Evolutionary conservation across 2,329 filamentous ascomycete genomes (phyloP).

Genomic region (Pestalotiopsis sp.): DNA sequence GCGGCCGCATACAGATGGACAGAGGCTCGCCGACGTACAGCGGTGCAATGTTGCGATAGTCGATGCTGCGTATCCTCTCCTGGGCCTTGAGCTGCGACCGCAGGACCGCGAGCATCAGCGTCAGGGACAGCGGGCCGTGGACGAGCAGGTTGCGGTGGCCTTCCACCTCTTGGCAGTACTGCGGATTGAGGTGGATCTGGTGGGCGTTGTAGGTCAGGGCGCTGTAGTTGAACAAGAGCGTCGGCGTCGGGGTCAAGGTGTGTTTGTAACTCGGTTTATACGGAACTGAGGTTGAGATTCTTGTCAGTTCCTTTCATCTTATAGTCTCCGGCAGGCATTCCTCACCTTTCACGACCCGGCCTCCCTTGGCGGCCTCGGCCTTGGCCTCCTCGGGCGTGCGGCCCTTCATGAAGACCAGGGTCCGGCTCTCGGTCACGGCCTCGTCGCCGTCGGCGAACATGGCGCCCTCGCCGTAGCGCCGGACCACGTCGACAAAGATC

Average conservation of each 20-base stretch:
- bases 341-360: slow-evolving; percentile 28
- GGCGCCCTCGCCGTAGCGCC: slow-evolving; percentile 41
- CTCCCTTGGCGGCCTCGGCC: slow-evolving; percentile 19
- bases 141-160: slow-evolving; percentile 77
- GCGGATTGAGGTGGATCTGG: slow-evolving; percentile 80
- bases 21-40: slow-evolving; percentile 76
- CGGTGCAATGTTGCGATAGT: slow-evolving; percentile 82
- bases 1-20: slow-evolving; percentile 66
- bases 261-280: slow-evolving; percentile 43
- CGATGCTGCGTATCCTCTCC: slow-evolving; percentile 56
- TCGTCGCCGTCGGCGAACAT: slow-evolving; percentile 29
- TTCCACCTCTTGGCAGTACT: slow-evolving; percentile 72
- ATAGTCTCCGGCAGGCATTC: slow-evolving; percentile 17
- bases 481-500: slow-evolving; percentile 54
- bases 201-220: slow-evolving; percentile 93
- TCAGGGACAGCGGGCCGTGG: slow-evolving; percentile 82
- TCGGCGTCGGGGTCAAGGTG: slow-evolving; percentile 65
- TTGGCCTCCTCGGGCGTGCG: slow-evolving; percentile 24
- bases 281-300: slow-evolving; percentile 29
- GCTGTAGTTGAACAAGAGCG: slow-evolving; percentile 86
- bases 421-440: slow-evolving; percentile 49
- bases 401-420: slow-evolving; percentile 55
- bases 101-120: slow-evolving; percentile 74
- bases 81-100: slow-evolving; percentile 45
- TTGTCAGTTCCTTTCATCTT: not conserved